These are phyloP conservation scores for Symbiodinium pilosum DNA, from an alignment of 73 alveolate genomes.

Conservation along the genomic window DNA sequence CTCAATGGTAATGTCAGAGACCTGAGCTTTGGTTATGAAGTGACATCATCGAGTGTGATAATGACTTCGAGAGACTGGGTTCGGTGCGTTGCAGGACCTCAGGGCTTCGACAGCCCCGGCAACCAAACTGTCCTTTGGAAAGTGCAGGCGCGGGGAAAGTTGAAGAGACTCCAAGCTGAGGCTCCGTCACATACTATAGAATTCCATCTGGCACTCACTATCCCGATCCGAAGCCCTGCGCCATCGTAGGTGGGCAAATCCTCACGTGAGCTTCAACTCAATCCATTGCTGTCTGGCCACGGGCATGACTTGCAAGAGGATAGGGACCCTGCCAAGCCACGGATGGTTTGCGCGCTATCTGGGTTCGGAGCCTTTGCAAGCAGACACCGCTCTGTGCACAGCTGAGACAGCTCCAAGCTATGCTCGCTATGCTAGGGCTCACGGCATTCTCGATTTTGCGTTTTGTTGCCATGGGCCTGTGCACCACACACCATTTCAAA, in stretches of 20 bases:
- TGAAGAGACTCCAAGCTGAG: not conserved
- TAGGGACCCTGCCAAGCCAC: conserved; percentile 39
- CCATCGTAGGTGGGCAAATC: conserved; percentile 86
- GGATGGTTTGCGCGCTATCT: conserved; percentile 77
- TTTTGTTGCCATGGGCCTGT: conserved; percentile 25
- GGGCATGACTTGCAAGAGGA: not conserved
- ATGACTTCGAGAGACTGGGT: not conserved
- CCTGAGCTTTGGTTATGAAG: conserved; percentile 6
- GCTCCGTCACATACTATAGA: conserved; percentile 72
- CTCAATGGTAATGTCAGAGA: conserved; percentile 74
- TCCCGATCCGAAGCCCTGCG: conserved; percentile 75
- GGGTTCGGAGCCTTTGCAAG: conserved; percentile 54
- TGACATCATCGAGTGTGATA: too few relatives aligned
- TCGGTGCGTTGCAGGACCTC: conserved; percentile 56
- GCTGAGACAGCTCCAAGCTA: too few relatives aligned
- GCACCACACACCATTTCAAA: too few relatives aligned
- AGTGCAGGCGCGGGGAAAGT: too few relatives aligned
- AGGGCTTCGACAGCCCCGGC: conserved; percentile 93
- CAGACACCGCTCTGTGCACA: not conserved
- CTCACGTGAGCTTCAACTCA: not conserved
- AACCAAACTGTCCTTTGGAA: conserved; percentile 43
- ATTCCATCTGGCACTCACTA: conserved; percentile 87
- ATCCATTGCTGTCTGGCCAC: not conserved
- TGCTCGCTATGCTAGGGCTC: not conserved
- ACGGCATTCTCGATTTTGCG: conserved; percentile 49